Evolutionary conservation across 208 protist species (phyloP).

Genomic region (Entamoeba moshkovskii): DNA sequence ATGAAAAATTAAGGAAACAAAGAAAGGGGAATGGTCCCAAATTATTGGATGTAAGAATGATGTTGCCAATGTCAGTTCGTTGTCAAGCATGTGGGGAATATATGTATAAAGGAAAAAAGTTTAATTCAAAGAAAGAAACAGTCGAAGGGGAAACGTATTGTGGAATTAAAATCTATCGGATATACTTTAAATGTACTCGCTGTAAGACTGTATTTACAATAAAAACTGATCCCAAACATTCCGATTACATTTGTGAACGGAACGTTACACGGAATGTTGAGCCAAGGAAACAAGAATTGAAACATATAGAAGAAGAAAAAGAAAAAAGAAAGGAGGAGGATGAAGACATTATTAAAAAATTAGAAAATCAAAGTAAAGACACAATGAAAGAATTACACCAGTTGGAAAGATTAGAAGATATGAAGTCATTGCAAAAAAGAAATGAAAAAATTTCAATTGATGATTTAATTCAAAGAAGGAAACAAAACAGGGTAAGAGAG

Average conservation of each 20-base stretch:
- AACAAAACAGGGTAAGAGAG: background rate
- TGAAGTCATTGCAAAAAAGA: background rate
- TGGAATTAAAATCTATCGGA: constrained; percentile 31
- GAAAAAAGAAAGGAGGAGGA: constrained; percentile 6
- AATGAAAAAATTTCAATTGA: background rate
- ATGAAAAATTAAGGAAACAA: background rate
- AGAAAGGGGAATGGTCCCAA: background rate
- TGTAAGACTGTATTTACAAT: constrained; percentile 56
- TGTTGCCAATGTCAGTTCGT: constrained; percentile 34
- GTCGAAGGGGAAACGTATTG: constrained; percentile 25
- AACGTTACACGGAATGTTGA: constrained; percentile 50
- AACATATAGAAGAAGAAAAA: constrained; percentile 12
- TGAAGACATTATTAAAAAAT: background rate
- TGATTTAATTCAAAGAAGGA: background rate
- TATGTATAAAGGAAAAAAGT: constrained; percentile 34
- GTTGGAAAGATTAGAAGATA: background rate
- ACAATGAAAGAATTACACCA: background rate
- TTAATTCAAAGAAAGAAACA: constrained; percentile 39
- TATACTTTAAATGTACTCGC: constrained; percentile 44
- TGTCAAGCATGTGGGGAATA: constrained; percentile 35
- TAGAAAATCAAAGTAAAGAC: background rate
- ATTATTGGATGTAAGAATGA: constrained; percentile 27
- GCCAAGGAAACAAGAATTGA: constrained; percentile 40
- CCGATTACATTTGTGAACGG: constrained; percentile 51
- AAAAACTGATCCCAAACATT: constrained; percentile 60